A percentile compares a stretch with the other conserved stretches of the same genome.
phyloP scores from a whole-genome alignment of 2,329 filamentous ascomycete genomes.

The Cucurbitaria berberidis region DNA sequence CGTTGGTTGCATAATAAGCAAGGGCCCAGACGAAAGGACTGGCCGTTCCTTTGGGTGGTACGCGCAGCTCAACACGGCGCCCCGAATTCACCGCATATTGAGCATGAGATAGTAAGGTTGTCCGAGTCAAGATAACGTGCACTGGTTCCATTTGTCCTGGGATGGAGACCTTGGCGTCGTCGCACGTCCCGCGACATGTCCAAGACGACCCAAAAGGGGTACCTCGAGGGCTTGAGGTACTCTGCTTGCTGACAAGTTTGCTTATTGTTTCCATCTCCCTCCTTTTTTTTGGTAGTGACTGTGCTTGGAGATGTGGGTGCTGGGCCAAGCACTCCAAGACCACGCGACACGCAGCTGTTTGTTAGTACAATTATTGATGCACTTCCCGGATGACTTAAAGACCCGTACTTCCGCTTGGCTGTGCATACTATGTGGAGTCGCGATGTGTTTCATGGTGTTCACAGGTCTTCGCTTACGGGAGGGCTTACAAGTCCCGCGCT shows the following conservation, averaged over 20 bases:
- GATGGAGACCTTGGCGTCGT: constrained; percentile 12
- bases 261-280: too few species aligned
- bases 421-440: background rate
- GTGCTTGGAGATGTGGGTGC: background rate
- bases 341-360: background rate
- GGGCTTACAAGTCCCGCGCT: constrained; percentile 12
- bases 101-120: constrained; percentile 7
- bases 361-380: too few species aligned
- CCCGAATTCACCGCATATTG: constrained; percentile 10
- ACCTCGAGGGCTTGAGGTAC: constrained; percentile 8
- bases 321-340: background rate
- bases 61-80: constrained; percentile 8
- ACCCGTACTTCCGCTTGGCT: too few species aligned
- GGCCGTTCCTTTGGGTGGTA: constrained; percentile 6
- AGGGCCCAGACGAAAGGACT: too few species aligned
- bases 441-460: constrained; percentile 2
- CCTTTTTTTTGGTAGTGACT: too few species aligned
- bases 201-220: constrained; percentile 2
- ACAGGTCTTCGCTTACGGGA: constrained; percentile 16
- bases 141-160: too few species aligned
- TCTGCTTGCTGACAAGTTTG: constrained; percentile 10
- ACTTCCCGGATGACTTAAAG: too few species aligned
- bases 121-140: constrained; percentile 6
- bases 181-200: constrained; percentile 1
- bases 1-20: constrained; percentile 13